phyloP scores from a whole-genome alignment of 495 filamentous ascomycete genomes.

The Neurospora terricola region DNA sequence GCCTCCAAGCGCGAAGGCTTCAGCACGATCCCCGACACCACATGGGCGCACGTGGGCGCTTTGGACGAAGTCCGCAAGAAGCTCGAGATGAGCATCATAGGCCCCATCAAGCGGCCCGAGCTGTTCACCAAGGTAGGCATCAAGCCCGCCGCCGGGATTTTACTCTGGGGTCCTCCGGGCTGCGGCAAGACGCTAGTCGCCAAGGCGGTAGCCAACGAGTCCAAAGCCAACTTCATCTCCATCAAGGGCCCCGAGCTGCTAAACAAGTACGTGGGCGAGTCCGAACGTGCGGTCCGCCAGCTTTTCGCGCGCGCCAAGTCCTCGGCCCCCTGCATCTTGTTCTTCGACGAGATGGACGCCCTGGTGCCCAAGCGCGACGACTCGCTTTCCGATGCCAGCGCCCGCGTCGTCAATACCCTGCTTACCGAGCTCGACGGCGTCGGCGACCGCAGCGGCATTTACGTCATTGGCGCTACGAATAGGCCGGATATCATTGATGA shows the following conservation, averaged over 20 bases:
- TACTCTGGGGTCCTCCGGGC: conserved; percentile 94
- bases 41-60: conserved; percentile 88
- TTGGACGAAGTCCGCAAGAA: conserved; percentile 69
- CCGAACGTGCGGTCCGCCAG: conserved; percentile 83
- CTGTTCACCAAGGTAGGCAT: conserved; percentile 75
- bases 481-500: conserved; percentile 93
- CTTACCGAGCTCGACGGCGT: conserved; percentile 95
- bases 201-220: conserved; percentile 93
- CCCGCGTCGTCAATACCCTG: conserved; percentile 88
- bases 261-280: conserved; percentile 95
- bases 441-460: conserved; percentile 72
- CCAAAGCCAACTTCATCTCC: conserved; percentile 92
- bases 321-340: conserved; percentile 84
- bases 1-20: conserved; percentile 95
- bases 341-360: conserved; percentile 96
- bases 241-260: conserved; percentile 92
- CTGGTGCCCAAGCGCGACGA: conserved; percentile 79
- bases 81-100: conserved; percentile 78
- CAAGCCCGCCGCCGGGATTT: conserved; percentile 76
- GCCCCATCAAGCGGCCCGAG: conserved; percentile 80
- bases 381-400: conserved; percentile 68
- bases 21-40: conserved; percentile 93
- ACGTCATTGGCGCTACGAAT: conserved; percentile 92
- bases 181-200: conserved; percentile 96
- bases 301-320: conserved; percentile 84